Conservation (phyloP, 306 rosid genomes). For the Fragaria ananassa region DNA sequence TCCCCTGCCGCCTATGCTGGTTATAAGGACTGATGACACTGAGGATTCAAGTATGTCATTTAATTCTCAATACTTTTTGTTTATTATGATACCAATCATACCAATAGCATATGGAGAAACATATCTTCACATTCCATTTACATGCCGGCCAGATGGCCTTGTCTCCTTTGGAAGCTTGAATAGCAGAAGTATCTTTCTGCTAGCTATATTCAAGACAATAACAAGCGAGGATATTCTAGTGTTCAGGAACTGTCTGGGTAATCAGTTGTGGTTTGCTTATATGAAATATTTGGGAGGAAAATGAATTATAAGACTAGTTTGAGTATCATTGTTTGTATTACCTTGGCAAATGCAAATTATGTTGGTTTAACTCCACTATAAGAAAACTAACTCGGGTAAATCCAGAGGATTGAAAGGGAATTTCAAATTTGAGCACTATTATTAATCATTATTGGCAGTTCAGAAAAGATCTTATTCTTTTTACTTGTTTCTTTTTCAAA, state of each 20-base stretch:
- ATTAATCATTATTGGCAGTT: not conserved
- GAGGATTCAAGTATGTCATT: slow-evolving; percentile 70
- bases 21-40: slow-evolving; percentile 65
- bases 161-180: not conserved
- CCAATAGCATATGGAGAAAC: not conserved
- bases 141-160: not conserved
- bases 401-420: not conserved
- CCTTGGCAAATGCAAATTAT: not conserved
- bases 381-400: not conserved
- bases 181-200: not conserved
- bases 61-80: not conserved
- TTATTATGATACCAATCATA: not conserved
- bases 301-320: not conserved
- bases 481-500: not conserved
- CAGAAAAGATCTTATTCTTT: not conserved
- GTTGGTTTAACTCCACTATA: not conserved
- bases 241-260: not conserved
- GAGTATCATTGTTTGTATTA: not conserved
- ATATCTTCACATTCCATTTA: not conserved
- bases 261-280: not conserved
- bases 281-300: not conserved
- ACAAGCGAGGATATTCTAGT: not conserved
- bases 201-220: not conserved
- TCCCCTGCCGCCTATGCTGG: slow-evolving; percentile 66
- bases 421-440: not conserved